Conservation (phyloP, 2,329 filamentous ascomycete species). For the Chrysoporthe puriensis region DNA sequence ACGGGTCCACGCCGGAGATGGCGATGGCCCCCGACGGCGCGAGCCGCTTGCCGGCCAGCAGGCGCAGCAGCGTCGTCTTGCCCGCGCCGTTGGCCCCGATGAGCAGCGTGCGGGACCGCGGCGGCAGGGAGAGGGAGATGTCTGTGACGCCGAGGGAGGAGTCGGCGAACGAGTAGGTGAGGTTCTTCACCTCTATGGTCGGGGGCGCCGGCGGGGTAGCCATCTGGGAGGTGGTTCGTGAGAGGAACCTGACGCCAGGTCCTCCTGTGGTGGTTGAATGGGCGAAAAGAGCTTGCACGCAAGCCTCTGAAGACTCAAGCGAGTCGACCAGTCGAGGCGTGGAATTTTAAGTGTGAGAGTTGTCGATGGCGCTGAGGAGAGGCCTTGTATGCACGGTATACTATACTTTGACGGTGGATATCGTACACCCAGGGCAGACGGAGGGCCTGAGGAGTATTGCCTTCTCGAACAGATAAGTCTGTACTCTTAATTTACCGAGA, state of each 20-base stretch:
- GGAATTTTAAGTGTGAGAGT: too few relatives aligned
- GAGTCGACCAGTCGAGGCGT: too few relatives aligned
- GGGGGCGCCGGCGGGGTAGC: conserved; percentile 46
- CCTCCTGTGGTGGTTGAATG: too few relatives aligned
- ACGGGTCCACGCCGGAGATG: conserved; percentile 86
- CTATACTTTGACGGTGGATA: neutral
- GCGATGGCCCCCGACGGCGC: conserved; percentile 75
- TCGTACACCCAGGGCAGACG: neutral
- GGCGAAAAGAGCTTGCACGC: too few relatives aligned
- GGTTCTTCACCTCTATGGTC: conserved; percentile 72
- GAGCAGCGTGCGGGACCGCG: conserved; percentile 83
- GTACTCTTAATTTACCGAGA: neutral
- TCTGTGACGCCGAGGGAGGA: conserved; percentile 76
- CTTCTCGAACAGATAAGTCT: neutral
- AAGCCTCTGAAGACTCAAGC: too few relatives aligned
- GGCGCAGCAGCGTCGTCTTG: conserved; percentile 93
- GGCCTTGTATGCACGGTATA: too few relatives aligned
- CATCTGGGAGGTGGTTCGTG: conserved; percentile 7
- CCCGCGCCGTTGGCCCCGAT: conserved; percentile 97
- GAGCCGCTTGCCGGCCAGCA: conserved; percentile 93
- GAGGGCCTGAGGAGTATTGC: neutral
- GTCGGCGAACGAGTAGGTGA: conserved; percentile 90
- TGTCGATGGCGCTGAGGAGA: too few relatives aligned
- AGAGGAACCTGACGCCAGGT: neutral
- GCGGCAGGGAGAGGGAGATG: conserved; percentile 76